Evolutionary conservation across 768 basidiomycete species (phyloP).

Genomic region (Boletus subparvulus): DNA sequence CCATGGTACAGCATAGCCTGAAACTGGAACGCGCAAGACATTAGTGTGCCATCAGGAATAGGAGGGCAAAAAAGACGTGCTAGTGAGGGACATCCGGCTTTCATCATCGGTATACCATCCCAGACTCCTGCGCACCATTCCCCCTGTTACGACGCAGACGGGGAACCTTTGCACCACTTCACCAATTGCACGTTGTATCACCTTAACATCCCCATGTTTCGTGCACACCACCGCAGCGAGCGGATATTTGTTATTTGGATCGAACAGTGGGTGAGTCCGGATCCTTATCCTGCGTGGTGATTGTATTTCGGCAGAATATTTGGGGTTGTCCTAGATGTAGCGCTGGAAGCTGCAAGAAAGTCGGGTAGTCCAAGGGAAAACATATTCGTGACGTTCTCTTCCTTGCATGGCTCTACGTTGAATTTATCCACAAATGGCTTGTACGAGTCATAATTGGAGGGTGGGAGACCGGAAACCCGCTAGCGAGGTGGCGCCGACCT

Average conservation of each 20-base stretch:
- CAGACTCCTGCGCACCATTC: not conserved
- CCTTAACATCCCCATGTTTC: constrained; percentile 2
- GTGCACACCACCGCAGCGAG: not conserved
- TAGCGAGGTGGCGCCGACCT: constrained; percentile 8
- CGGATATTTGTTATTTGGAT: not conserved
- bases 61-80: not conserved
- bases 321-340: constrained; percentile 11
- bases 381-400: constrained; percentile 16
- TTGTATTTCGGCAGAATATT: constrained; percentile 15
- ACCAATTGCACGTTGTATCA: constrained; percentile 4
- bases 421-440: constrained; percentile 17
- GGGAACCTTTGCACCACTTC: constrained; percentile 8
- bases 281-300: not conserved
- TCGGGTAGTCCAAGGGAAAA: constrained; percentile 21
- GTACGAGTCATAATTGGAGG: constrained; percentile 15
- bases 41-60: not conserved
- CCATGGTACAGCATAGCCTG: constrained; percentile 13
- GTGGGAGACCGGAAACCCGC: constrained; percentile 5
- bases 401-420: constrained; percentile 15
- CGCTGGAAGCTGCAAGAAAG: constrained; percentile 9
- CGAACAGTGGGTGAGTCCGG: not conserved
- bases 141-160: not conserved
- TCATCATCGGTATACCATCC: constrained; percentile 16
- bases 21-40: constrained; percentile 1
- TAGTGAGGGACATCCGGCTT: not conserved